Evolutionary conservation across 257 asterid genomes (phyloP).

Genomic region (Rehmannia glutinosa): DNA sequence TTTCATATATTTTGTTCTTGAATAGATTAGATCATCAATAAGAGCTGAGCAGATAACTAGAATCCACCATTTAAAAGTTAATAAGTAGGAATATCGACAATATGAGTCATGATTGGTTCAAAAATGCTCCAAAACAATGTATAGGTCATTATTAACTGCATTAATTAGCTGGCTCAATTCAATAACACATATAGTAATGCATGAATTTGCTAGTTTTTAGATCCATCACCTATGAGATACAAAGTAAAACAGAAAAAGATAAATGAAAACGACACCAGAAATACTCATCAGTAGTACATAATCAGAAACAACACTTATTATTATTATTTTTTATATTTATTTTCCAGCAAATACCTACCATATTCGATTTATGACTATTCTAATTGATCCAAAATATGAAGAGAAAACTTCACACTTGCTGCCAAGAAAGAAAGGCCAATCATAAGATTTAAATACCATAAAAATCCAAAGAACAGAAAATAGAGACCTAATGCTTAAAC

Average conservation of each 20-base stretch:
- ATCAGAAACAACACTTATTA: too few species aligned
- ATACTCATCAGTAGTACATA: not conserved
- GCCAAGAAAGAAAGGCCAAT: not conserved
- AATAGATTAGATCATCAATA: too few species aligned
- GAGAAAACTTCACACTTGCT: not conserved
- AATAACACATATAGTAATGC: not conserved
- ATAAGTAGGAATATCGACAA: too few species aligned
- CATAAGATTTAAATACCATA: not conserved
- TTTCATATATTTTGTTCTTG: too few species aligned
- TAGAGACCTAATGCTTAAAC: slow-evolving; percentile 3
- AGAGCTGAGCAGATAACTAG: too few species aligned
- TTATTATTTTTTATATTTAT: too few species aligned
- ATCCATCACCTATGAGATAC: not conserved
- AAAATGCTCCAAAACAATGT: too few species aligned
- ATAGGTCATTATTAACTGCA: not conserved
- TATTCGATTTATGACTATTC: not conserved
- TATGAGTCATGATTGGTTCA: too few species aligned
- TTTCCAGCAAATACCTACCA: not conserved
- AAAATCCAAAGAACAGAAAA: too few species aligned
- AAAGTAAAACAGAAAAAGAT: not conserved
- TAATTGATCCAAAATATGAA: not conserved
- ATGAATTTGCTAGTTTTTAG: not conserved
- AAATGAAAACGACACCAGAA: not conserved
- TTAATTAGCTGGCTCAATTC: not conserved
- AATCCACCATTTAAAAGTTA: too few species aligned